Percentiles rank a stretch among this genome's conserved stretches.
These are phyloP conservation scores for Zygosaccharomyces kombuchaensis DNA, from an alignment of 805 yeast species.

Conservation along the genomic window DNA sequence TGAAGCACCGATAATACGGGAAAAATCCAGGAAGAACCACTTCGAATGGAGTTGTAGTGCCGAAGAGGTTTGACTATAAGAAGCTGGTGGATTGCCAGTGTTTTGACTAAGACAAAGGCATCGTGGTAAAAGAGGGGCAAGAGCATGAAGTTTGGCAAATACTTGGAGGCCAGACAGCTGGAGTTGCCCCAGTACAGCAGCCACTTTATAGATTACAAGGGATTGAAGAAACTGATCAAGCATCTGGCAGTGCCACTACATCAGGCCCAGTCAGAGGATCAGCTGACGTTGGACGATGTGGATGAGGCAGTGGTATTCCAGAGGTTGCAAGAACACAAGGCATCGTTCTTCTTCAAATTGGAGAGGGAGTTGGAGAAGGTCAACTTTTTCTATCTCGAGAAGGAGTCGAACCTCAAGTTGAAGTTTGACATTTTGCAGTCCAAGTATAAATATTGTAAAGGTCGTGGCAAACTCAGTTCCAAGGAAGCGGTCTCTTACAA, in stretches of 20 bases:
- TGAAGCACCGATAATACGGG: constrained; percentile 1
- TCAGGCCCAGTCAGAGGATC: constrained; percentile 21
- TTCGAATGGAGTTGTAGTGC: background rate
- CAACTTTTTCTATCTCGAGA: constrained; percentile 84
- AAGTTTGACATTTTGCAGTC: constrained; percentile 71
- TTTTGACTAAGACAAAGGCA: background rate
- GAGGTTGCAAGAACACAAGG: constrained; percentile 80
- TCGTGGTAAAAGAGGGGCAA: too few relatives aligned
- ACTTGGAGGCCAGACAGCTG: constrained; percentile 86
- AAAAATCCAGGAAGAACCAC: background rate
- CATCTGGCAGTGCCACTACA: constrained; percentile 54
- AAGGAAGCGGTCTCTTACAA: constrained; percentile 73
- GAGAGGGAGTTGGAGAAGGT: constrained; percentile 96
- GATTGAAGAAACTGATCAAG: constrained; percentile 85
- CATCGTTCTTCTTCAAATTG: constrained; percentile 77
- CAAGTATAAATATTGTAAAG: constrained; percentile 53
- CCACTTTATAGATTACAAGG: constrained; percentile 91
- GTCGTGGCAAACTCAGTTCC: constrained; percentile 44
- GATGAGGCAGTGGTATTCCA: constrained; percentile 41
- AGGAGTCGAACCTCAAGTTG: constrained; percentile 80
- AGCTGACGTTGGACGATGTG: constrained; percentile 35
- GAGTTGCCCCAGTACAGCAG: constrained; percentile 94
- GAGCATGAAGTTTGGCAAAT: constrained; percentile 85
- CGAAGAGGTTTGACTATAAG: background rate
- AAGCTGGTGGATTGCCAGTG: background rate